phyloP scores from a whole-genome alignment of 495 filamentous ascomycete genomes.

The Hypoxylon perforatum region DNA sequence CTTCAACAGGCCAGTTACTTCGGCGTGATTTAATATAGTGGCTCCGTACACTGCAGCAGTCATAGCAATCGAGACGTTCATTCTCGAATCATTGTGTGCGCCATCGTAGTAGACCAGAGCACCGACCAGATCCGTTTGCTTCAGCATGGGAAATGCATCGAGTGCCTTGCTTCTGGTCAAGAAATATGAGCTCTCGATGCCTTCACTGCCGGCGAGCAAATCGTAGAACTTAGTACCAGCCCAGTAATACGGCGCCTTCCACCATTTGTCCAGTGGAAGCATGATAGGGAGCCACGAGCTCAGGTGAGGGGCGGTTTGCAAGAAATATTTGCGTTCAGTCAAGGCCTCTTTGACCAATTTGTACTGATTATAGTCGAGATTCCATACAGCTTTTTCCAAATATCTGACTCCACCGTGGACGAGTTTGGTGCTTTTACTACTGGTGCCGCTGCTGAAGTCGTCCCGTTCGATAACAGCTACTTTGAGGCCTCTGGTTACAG shows the following conservation, averaged over 20 bases:
- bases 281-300: conserved; percentile 97
- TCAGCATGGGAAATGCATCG: conserved; percentile 98
- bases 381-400: conserved; percentile 96
- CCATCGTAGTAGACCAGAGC: conserved; percentile 99
- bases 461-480: conserved; percentile 96
- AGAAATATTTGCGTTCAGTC: conserved; percentile 93
- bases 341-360: conserved; percentile 92
- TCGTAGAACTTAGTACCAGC: conserved; percentile 95
- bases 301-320: conserved; percentile 95
- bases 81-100: conserved; percentile 96
- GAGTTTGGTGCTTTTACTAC: conserved; percentile 96
- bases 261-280: conserved; percentile 95
- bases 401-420: conserved; percentile 98
- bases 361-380: conserved; percentile 96
- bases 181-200: conserved; percentile 97
- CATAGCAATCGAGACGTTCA: conserved; percentile 97
- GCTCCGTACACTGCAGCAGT: conserved; percentile 93
- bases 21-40: conserved; percentile 92
- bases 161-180: conserved; percentile 93
- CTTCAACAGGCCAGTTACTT: conserved; percentile 87
- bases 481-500: conserved; percentile 89
- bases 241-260: conserved; percentile 98
- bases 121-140: conserved; percentile 83
- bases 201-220: conserved; percentile 92
- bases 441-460: conserved; percentile 93